Base-by-base conservation (phyloP, 2,329 filamentous ascomycete species). In the Penicillium nordicum region DNA sequence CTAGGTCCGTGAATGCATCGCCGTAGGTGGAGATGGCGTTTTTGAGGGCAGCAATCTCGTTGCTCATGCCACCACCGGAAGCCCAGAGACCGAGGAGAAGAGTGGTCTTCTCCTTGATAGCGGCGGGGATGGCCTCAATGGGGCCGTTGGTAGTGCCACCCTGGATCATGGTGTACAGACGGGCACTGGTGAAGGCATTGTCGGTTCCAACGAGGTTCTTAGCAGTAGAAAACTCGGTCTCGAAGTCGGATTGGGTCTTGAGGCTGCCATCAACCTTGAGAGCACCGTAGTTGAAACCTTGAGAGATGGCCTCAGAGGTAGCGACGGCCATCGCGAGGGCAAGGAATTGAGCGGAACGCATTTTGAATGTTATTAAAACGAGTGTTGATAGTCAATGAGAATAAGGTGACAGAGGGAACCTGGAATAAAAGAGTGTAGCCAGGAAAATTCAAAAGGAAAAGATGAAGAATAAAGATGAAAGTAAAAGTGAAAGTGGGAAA, bases 11-110 rank as follows among this genome's bases (percentile, higher is more conserved):
- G 58, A 95, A 85, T 46, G 80, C 76, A 10, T 77, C 74, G 55
- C 89, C 90, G 71, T 91, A 92, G 68, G 85, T 79, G 47, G 74
- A 63, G 62, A 92, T 88, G 63, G 90, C 89, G 42, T 79, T 76
- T 72, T 83, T 83, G 47, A 96, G 80, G 14, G 91, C 90, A 3
- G 79, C 71, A 46, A 96, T 76, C 77, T 96, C 91, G 70, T 90
- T 89, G 71, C 81, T 76, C 72, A 95, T 86, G 53, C 83, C 77
- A 48, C 86, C 87, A 40, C 80, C 88, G 0, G 90, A 93, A 10
- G 85, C 84, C 92, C 92, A 96, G 49, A 97, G 78, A 63, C 91
- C 91, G 12, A 96, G 84, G 11, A 97, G 82, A 27, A 97, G 82
- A 42, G 82, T 81, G 2, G 90, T 95, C 66, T 90, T 83, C 67